A percentile compares a stretch with the other conserved stretches of the same genome.
Conservation (phyloP, 306 rosid genomes). For the Heteromeles arbutifolia region DNA sequence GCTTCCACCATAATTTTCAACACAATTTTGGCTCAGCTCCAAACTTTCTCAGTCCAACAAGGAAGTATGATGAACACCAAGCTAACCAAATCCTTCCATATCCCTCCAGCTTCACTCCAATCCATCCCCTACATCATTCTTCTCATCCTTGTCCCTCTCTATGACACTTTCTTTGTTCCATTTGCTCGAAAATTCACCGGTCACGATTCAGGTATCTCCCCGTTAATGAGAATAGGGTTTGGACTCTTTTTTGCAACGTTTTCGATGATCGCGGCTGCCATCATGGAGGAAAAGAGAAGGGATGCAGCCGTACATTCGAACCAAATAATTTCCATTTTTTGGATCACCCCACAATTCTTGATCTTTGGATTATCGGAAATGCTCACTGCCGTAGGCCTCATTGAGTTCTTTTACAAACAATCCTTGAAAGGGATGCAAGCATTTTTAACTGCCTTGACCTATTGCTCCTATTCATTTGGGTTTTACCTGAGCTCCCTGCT, state of each 20-base stretch:
- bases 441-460: constrained; percentile 75
- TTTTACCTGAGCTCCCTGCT: constrained; percentile 75
- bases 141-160: constrained; percentile 68
- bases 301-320: constrained; percentile 40
- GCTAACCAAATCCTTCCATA: constrained; percentile 50
- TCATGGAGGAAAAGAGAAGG: constrained; percentile 72
- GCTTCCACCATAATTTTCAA: constrained; percentile 96
- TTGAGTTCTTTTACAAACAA: constrained; percentile 88
- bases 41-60: constrained; percentile 96
- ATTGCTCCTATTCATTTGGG: constrained; percentile 90
- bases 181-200: constrained; percentile 67
- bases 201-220: constrained; percentile 78
- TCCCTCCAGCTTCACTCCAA: constrained; percentile 96
- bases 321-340: constrained; percentile 64
- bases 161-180: constrained; percentile 77
- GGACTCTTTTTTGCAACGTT: constrained; percentile 84
- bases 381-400: constrained; percentile 81
- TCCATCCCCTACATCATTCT: constrained; percentile 86
- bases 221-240: constrained; percentile 64
- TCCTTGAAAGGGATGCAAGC: constrained; percentile 77
- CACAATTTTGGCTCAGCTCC: constrained; percentile 94
- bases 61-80: constrained; percentile 76
- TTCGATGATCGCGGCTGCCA: constrained; percentile 88
- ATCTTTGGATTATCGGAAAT: constrained; percentile 91
- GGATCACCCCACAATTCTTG: constrained; percentile 94